Conservation (phyloP, 2,329 filamentous ascomycete species). For the Fusarium buharicum region DNA sequence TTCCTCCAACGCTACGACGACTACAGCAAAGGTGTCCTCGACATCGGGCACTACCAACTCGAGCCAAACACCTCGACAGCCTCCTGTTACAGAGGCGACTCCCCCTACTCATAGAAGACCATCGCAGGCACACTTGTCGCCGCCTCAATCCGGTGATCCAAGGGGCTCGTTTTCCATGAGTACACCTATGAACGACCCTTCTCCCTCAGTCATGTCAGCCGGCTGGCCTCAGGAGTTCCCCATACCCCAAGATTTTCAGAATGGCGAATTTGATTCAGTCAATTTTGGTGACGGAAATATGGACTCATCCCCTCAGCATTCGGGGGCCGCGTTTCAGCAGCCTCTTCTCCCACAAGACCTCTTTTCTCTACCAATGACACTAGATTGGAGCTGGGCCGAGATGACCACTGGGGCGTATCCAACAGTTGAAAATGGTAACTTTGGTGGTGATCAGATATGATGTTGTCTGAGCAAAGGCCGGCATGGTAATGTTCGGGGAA, state of each 20-base stretch:
- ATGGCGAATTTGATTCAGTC: conserved; percentile 57
- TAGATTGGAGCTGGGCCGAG: conserved; percentile 87
- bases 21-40: conserved; percentile 7
- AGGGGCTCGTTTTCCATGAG: conserved; percentile 42
- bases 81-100: conserved; percentile 16
- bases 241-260: conserved; percentile 48
- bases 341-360: conserved; percentile 92
- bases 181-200: conserved; percentile 52
- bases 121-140: conserved; percentile 45
- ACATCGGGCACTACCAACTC: conserved; percentile 3
- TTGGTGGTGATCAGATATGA: conserved; percentile 46
- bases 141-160: conserved; percentile 40
- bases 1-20: conserved; percentile 13
- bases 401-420: conserved; percentile 74
- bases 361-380: conserved; percentile 94
- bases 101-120: conserved; percentile 21
- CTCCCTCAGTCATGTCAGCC: conserved; percentile 57
- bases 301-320: conserved; percentile 50
- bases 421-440: conserved; percentile 71
- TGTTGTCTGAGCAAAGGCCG: not conserved
- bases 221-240: conserved; percentile 62
- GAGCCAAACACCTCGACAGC: conserved; percentile 28
- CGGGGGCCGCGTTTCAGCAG: conserved; percentile 71
- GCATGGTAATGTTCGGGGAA: conserved; percentile 3
- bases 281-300: conserved; percentile 54